phyloP scores from a whole-genome alignment of 2,329 filamentous ascomycete species.

The Cytospora chrysosperma region DNA sequence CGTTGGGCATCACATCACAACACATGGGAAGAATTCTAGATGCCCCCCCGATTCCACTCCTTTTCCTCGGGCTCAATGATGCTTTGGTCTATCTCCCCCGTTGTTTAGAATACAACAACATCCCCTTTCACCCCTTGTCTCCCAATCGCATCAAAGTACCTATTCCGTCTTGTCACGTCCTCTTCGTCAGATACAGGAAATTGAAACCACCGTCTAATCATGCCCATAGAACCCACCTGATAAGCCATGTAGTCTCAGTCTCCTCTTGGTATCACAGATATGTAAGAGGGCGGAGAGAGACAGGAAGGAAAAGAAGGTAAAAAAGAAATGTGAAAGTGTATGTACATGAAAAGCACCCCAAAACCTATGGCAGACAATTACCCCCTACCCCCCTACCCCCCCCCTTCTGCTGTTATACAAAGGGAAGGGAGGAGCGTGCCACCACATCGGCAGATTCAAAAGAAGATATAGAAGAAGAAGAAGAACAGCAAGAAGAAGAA shows the following conservation, averaged over 20 bases:
- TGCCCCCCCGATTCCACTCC: not conserved
- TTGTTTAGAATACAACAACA: not conserved
- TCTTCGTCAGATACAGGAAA: not conserved
- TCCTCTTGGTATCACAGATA: constrained; percentile 20
- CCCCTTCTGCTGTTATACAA: not conserved
- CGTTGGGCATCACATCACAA: too few species aligned
- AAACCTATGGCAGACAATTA: not conserved
- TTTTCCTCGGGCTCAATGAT: not conserved
- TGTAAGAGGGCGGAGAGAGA: not conserved
- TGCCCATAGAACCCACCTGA: constrained; percentile 1
- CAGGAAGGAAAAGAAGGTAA: constrained; percentile 2
- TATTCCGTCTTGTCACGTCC: not conserved
- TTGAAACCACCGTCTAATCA: constrained; percentile 4
- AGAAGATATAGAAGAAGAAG: not conserved
- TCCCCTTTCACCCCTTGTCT: not conserved
- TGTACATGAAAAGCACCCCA: constrained; percentile 10
- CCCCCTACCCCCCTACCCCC: not conserved
- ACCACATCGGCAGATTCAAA: not conserved
- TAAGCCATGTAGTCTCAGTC: constrained; percentile 13
- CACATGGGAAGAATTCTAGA: too few species aligned
- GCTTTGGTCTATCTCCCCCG: not conserved
- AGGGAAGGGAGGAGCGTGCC: not conserved
- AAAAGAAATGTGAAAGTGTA: constrained; percentile 7
- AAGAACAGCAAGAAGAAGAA: not conserved
- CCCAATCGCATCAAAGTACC: not conserved